Evolutionary conservation across 2,329 filamentous ascomycete species (phyloP), one percentile per base, ranked within the genome.

Genomic region (Beauveria sp.): DNA sequence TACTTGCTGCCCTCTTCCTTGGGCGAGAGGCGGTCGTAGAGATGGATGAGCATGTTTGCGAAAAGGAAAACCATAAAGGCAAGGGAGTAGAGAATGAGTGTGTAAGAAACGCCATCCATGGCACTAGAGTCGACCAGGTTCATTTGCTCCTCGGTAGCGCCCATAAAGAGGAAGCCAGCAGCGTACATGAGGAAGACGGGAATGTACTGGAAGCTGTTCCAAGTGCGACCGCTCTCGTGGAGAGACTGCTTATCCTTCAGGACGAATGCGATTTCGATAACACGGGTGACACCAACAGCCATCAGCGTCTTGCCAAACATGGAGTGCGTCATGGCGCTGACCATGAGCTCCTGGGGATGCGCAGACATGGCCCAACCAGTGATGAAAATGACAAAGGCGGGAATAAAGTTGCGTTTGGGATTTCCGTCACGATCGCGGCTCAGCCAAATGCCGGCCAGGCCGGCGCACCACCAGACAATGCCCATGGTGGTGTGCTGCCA

Each of bases 401-500:
- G 95, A 60, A 99, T 86, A 64, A 99, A 86, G 76, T 99, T 99
- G 67, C 95, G 85, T 80, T 93, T 92, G 9, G 95, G 93, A 47
- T 86, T 82, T 57, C 95, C 93, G 65, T 93, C 86, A 61, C 91
- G 86, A 71, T 88, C 91, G 65, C 86, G 84, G 72, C 91, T 96
- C 45, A 99, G 80, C 95, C 93, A 99, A 58, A 99, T 83, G 47
- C 95, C 95, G 12, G 93, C 83, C 34, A 99, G 78, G 26, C 95
- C 95, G 8, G 95, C 93, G 68, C 87, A 90, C 93, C 93, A 99
- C 95, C 95, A 99, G 57, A 99, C 86, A 64, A 99, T 86, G n/a
- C 95, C 95, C 93, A 99, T 98, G n/a, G 90, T 91, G 0, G 95
- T 99, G 74, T 99, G 95, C 74, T 99, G 93, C 77, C 96, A 86